phyloP scores from a whole-genome alignment of 257 asterid genomes.

The Mentha longifolia region DNA sequence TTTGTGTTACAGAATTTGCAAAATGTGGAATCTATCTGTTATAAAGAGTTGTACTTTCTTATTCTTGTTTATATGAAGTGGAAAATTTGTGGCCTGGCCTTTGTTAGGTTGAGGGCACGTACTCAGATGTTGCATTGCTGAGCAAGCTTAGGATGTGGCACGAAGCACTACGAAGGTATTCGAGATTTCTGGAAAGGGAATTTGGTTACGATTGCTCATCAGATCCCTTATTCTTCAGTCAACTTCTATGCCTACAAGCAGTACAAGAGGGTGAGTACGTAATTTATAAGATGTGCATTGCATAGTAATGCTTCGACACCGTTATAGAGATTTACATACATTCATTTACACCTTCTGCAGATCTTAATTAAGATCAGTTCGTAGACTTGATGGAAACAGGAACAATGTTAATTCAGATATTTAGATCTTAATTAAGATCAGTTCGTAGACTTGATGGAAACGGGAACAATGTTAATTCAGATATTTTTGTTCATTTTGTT shows the following conservation, averaged over 20 bases:
- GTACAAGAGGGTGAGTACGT: constrained; percentile 73
- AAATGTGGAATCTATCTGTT: no score
- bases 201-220: constrained; percentile 87
- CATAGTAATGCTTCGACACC: neutral
- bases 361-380: no score
- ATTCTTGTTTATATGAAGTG: neutral
- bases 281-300: neutral
- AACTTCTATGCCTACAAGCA: constrained; percentile 80
- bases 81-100: constrained; percentile 12
- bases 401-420: no score
- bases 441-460: constrained; percentile 58
- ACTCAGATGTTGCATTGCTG: constrained; percentile 73
- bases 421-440: no score
- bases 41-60: neutral
- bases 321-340: neutral
- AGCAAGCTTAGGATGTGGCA: constrained; percentile 73
- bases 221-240: constrained; percentile 83
- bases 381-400: no score
- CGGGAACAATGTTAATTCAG: constrained; percentile 45
- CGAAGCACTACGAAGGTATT: constrained; percentile 85
- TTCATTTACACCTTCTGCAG: constrained; percentile 45
- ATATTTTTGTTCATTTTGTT: constrained; percentile 68
- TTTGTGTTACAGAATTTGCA: no score
- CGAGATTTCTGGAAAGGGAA: constrained; percentile 97
- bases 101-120: constrained; percentile 99